Conservation (phyloP, 202 grass and related monocot species). For the Hordeum pubiflorum region DNA sequence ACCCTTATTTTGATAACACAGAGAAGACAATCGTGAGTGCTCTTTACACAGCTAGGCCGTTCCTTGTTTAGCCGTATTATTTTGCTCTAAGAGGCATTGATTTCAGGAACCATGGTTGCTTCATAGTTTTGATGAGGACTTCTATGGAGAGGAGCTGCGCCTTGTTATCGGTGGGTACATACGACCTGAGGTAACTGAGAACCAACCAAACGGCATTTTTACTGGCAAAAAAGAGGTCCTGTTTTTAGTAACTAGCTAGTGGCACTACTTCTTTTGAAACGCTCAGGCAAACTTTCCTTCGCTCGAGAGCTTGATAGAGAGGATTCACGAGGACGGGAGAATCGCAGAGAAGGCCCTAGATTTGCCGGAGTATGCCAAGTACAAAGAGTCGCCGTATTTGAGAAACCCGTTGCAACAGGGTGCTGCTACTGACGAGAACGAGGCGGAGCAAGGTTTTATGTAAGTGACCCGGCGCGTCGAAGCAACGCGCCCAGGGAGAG, state of each 20-base stretch:
- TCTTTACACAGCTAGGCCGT: background rate
- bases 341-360: slow-evolving; percentile 80
- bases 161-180: slow-evolving; percentile 91
- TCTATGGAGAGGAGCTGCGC: slow-evolving; percentile 87
- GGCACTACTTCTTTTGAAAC: background rate
- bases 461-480: background rate
- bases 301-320: slow-evolving; percentile 79
- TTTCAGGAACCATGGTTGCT: slow-evolving; percentile 95
- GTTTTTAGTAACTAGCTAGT: slow-evolving; percentile 1
- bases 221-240: background rate
- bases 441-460: slow-evolving; percentile 17
- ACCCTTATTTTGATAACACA: slow-evolving; percentile 88
- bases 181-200: slow-evolving; percentile 65
- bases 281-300: slow-evolving; percentile 85
- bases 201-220: background rate
- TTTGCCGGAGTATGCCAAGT: slow-evolving; percentile 55
- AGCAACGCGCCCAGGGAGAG: background rate
- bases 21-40: slow-evolving; percentile 84
- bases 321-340: slow-evolving; percentile 85
- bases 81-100: slow-evolving; percentile 19
- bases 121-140: slow-evolving; percentile 75
- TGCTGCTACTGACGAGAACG: background rate
- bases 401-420: slow-evolving; percentile 33
- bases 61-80: slow-evolving; percentile 20
- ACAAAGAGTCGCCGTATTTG: slow-evolving; percentile 67